phyloP scores from a whole-genome alignment of 345 rosid genomes.

The Arabis hirsuta region DNA sequence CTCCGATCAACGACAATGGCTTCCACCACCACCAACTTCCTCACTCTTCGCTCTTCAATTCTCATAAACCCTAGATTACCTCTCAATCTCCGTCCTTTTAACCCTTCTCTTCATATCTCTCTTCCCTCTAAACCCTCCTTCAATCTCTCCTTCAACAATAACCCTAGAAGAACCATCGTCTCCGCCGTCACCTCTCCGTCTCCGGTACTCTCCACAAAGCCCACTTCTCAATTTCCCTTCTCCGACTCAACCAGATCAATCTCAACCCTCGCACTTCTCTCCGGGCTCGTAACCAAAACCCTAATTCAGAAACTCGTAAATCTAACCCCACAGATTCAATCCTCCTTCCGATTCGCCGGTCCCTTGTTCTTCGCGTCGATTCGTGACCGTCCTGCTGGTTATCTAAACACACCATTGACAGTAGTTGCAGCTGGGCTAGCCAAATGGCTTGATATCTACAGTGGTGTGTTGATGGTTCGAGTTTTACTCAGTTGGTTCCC shows the following conservation, averaged over 20 bases:
- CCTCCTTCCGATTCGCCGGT: slow-evolving; percentile 46
- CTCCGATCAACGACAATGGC: slow-evolving; percentile 35
- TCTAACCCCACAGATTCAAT: slow-evolving; percentile 41
- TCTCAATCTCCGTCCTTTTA: background rate
- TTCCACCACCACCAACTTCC: slow-evolving; percentile 27
- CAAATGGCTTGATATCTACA: slow-evolving; percentile 89
- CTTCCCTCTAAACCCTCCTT: slow-evolving; percentile 22
- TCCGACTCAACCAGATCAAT: slow-evolving; percentile 53
- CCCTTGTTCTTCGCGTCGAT: slow-evolving; percentile 73
- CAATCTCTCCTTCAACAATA: slow-evolving; percentile 24
- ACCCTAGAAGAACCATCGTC: slow-evolving; percentile 34
- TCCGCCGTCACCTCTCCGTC: slow-evolving; percentile 40
- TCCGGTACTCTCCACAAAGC: slow-evolving; percentile 5
- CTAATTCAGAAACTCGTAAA: slow-evolving; percentile 42
- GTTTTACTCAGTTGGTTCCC: slow-evolving; percentile 98
- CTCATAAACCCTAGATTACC: slow-evolving; percentile 7
- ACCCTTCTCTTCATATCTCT: slow-evolving; percentile 12
- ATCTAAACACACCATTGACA: slow-evolving; percentile 74
- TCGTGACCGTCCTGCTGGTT: slow-evolving; percentile 54
- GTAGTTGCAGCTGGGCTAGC: slow-evolving; percentile 86
- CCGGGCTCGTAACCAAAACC: slow-evolving; percentile 43
- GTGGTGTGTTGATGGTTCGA: slow-evolving; percentile 87
- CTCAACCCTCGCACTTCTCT: slow-evolving; percentile 44
- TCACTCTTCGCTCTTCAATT: slow-evolving; percentile 23
- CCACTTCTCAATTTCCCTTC: slow-evolving; percentile 32